A percentile compares a stretch with the other conserved stretches of the same genome.
Conservation (phyloP, 1,284 basidiomycete genomes). For the Flammula alnicola region DNA sequence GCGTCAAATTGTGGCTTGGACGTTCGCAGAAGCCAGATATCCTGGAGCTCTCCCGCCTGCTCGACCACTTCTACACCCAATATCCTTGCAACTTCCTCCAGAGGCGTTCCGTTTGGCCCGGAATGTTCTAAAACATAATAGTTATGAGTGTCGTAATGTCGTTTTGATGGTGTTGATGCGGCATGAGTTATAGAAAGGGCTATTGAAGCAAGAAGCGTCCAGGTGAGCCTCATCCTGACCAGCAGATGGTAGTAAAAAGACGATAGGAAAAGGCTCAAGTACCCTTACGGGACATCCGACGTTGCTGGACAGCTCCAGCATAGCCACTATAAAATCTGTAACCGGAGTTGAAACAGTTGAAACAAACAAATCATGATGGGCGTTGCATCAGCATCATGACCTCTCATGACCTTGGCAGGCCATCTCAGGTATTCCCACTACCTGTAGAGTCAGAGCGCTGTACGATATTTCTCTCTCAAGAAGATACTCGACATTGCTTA, state of each 20-base stretch:
- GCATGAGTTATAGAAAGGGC: conserved; percentile 27
- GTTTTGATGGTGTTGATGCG: conserved; percentile 45
- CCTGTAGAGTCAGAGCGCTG: too few species aligned
- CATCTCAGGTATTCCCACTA: too few species aligned
- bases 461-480: too few species aligned
- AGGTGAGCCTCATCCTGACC: conserved; percentile 39
- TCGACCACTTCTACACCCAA: conserved; percentile 89
- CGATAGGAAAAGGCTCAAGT: too few species aligned
- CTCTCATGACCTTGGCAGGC: too few species aligned
- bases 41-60: conserved; percentile 82
- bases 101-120: conserved; percentile 50
- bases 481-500: too few species aligned
- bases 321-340: conserved; percentile 11
- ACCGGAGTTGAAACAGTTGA: conserved; percentile 3
- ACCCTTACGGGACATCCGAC: too few species aligned
- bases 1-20: conserved; percentile 40
- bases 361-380: conserved; percentile 12
- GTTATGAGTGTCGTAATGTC: conserved; percentile 77
- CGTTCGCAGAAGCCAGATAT: conserved; percentile 84
- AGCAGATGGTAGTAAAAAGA: conserved; percentile 22
- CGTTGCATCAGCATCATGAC: conserved; percentile 2
- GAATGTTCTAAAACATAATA: conserved; percentile 89
- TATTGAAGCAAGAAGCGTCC: conserved; percentile 38
- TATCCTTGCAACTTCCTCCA: conserved; percentile 58
- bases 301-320: too few species aligned